Conservation (phyloP, 2,329 filamentous ascomycete genomes). For the Penicillium psychrosexuale region DNA sequence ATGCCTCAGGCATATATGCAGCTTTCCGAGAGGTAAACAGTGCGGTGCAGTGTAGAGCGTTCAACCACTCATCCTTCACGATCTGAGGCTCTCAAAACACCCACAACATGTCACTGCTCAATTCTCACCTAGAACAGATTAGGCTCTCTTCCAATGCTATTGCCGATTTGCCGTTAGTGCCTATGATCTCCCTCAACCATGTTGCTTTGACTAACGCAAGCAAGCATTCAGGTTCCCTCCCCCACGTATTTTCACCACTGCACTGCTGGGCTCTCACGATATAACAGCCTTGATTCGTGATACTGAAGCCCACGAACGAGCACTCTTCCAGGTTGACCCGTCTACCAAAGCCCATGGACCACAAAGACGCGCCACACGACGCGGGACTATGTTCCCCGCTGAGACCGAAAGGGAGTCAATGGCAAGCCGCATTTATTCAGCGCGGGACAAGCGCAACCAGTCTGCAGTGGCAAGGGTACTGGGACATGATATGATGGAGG, state of each 20-base stretch:
- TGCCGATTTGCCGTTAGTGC: constrained; percentile 65
- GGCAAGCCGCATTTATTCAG: constrained; percentile 47
- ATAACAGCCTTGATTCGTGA: constrained; percentile 94
- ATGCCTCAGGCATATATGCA: constrained; percentile 7
- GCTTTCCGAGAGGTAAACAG: constrained; percentile 10
- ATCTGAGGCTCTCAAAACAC: neutral
- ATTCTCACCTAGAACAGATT: constrained; percentile 73
- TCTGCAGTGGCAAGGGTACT: constrained; percentile 84
- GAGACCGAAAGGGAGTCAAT: constrained; percentile 41
- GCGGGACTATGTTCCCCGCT: constrained; percentile 50
- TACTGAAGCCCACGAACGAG: constrained; percentile 89
- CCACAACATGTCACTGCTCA: constrained; percentile 62
- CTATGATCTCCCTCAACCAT: neutral
- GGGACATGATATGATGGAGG: constrained; percentile 79
- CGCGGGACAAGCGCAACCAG: constrained; percentile 64
- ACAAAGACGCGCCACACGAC: constrained; percentile 46
- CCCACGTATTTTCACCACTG: constrained; percentile 94
- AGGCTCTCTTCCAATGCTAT: constrained; percentile 72
- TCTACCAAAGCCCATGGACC: constrained; percentile 53
- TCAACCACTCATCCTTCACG: neutral
- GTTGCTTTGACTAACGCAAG: constrained; percentile 8
- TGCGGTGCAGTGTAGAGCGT: neutral
- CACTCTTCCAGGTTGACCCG: constrained; percentile 86
- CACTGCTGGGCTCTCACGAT: constrained; percentile 80
- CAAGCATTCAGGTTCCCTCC: constrained; percentile 66